Conservation (phyloP, 108 stramenopile species). For the Skeletonema tropicum region DNA sequence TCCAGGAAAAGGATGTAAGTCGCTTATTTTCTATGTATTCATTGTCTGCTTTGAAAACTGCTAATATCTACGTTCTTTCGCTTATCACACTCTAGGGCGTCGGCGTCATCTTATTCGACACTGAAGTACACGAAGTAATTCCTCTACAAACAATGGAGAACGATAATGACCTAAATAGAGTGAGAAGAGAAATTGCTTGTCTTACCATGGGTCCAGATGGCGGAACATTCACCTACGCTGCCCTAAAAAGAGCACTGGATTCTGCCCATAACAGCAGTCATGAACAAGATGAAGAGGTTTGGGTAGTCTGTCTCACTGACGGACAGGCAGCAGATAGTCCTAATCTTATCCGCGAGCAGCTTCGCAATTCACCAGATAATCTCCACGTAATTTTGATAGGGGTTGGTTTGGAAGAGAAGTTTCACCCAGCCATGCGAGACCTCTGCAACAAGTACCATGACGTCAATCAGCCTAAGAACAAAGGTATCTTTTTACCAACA, state of each 20-base stretch:
- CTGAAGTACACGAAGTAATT: conserved; percentile 2
- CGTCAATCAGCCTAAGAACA: conserved; percentile 8
- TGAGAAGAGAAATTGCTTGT: conserved; percentile 2
- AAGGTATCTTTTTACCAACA: conserved; percentile 32
- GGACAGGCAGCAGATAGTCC: conserved; percentile 19
- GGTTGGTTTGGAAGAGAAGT: conserved; percentile 10
- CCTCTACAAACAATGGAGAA: conserved; percentile 11
- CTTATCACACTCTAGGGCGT: conserved; percentile 1
- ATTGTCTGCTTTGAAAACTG: neutral
- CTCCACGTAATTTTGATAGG: conserved; percentile 32
- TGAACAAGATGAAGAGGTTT: conserved; percentile 3
- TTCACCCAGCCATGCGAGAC: conserved; percentile 6
- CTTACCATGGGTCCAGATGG: conserved; percentile 16
- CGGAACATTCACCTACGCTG: conserved; percentile 20
- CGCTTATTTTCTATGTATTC: neutral
- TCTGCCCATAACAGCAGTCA: neutral
- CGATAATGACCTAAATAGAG: neutral
- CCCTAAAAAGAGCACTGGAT: conserved; percentile 12
- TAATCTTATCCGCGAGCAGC: neutral
- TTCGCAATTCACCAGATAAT: conserved; percentile 15
- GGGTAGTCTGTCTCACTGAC: conserved; percentile 37
- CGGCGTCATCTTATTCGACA: conserved; percentile 26
- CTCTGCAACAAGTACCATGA: conserved; percentile 24
- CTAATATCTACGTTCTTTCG: neutral
- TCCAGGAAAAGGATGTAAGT: conserved; percentile 34